Conservation (phyloP, 2,329 filamentous ascomycete species). For the Colletotrichum costaricense region DNA sequence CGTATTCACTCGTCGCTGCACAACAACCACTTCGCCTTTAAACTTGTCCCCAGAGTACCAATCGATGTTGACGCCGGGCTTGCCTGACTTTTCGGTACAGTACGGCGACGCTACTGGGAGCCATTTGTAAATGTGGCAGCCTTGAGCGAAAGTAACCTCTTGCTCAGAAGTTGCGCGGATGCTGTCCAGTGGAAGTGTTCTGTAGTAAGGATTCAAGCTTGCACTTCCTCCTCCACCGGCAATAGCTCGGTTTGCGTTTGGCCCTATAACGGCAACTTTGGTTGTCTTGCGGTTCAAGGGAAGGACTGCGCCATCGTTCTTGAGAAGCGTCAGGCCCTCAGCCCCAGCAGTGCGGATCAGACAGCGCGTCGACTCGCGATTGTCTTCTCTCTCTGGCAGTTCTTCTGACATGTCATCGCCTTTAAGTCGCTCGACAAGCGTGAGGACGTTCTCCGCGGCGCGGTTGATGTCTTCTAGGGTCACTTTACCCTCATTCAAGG, state of each 20-base stretch:
- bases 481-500: slow-evolving; percentile 61
- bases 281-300: slow-evolving; percentile 66
- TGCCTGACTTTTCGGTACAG: slow-evolving; percentile 66
- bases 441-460: slow-evolving; percentile 70
- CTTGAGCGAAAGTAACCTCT: slow-evolving; percentile 69
- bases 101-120: slow-evolving; percentile 70
- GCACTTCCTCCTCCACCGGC: slow-evolving; percentile 77
- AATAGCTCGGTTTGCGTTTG: slow-evolving; percentile 75
- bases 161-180: slow-evolving; percentile 65
- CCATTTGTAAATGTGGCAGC: slow-evolving; percentile 75
- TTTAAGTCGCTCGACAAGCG: slow-evolving; percentile 70
- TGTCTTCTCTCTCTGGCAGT: slow-evolving; percentile 65
- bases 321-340: slow-evolving; percentile 72
- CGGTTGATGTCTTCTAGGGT: slow-evolving; percentile 62
- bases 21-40: slow-evolving; percentile 64
- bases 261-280: slow-evolving; percentile 74
- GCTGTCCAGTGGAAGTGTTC: slow-evolving; percentile 72
- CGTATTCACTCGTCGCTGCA: slow-evolving; percentile 71
- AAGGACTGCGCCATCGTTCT: slow-evolving; percentile 70
- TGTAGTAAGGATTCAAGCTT: slow-evolving; percentile 76
- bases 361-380: slow-evolving; percentile 67
- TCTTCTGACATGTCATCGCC: slow-evolving; percentile 69
- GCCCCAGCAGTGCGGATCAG: slow-evolving; percentile 71
- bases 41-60: slow-evolving; percentile 75
- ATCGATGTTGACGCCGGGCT: slow-evolving; percentile 71